A percentile compares a stretch with the other conserved stretches of the same genome.
Evolutionary conservation across 306 rosid genomes (phyloP).

Genomic region (Crotalaria pallida): DNA sequence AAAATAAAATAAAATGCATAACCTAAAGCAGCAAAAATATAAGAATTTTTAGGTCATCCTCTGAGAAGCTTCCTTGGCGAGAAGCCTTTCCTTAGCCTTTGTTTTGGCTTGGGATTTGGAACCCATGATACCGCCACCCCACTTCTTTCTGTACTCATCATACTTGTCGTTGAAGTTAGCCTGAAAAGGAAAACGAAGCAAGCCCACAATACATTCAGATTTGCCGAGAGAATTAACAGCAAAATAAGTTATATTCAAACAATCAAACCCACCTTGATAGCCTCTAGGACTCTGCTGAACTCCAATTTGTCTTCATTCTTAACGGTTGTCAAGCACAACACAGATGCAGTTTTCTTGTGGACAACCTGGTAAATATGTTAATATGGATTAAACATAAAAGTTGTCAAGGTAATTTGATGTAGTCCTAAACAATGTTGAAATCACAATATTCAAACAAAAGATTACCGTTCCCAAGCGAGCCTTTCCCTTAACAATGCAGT

Average conservation of each 20-base stretch:
- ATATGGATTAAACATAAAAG: background rate
- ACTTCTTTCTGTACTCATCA: no score
- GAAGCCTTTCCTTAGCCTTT: no score
- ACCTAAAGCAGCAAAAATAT: background rate
- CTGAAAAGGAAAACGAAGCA: background rate
- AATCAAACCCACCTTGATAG: conserved; percentile 47
- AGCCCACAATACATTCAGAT: background rate
- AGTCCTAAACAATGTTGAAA: background rate
- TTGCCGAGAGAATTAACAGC: background rate
- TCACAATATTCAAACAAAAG: background rate
- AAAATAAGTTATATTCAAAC: no score
- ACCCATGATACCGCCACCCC: no score
- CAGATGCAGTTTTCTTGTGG: conserved; percentile 77
- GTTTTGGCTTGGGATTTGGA: no score
- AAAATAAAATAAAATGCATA: no score
- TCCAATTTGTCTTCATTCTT: conserved; percentile 83
- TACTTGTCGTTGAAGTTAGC: no score
- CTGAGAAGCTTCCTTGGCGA: no score
- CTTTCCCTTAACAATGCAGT: no score
- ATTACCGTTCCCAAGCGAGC: conserved; percentile 70
- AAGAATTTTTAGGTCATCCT: conserved; percentile 39
- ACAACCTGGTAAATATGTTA: conserved; percentile 43
- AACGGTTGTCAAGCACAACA: conserved; percentile 70
- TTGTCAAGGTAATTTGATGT: background rate
- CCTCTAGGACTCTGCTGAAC: conserved; percentile 68